Evolutionary conservation across 106 monocot genomes (phyloP).

Genomic region (Apostasia shenzhenica): DNA sequence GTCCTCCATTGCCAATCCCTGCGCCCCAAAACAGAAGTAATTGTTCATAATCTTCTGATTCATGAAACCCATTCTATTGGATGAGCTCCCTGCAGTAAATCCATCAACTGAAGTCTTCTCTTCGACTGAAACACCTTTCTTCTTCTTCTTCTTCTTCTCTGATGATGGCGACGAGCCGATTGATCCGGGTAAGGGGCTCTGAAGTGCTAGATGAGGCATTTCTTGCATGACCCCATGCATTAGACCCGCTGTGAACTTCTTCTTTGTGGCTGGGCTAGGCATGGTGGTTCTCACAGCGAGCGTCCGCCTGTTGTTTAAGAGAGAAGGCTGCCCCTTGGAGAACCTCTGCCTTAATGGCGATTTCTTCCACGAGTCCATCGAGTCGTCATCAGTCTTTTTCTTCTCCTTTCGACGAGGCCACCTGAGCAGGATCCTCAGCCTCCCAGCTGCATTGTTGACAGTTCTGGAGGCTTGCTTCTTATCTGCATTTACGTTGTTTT

Average conservation of each 20-base stretch:
- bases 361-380: slow-evolving; percentile 37
- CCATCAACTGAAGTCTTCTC: slow-evolving; percentile 23
- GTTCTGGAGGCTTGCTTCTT: slow-evolving; percentile 33
- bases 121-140: slow-evolving; percentile 20
- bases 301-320: slow-evolving; percentile 56
- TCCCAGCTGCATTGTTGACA: slow-evolving; percentile 37
- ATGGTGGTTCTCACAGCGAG: slow-evolving; percentile 38
- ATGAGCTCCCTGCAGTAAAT: slow-evolving; percentile 6
- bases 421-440: slow-evolving; percentile 35
- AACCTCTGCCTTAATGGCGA: slow-evolving; percentile 53
- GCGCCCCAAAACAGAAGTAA: slow-evolving; percentile 77
- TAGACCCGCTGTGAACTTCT: slow-evolving; percentile 51
- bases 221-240: slow-evolving; percentile 72
- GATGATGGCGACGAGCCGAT: slow-evolving; percentile 19
- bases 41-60: slow-evolving; percentile 52
- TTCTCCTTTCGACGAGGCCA: slow-evolving; percentile 49
- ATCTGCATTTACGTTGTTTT: slow-evolving; percentile 5
- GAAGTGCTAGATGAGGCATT: slow-evolving; percentile 50
- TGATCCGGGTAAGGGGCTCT: slow-evolving; percentile 10
- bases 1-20: slow-evolving; percentile 33
- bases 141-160: slow-evolving; percentile 28
- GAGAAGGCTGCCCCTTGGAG: slow-evolving; percentile 25
- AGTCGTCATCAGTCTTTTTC: slow-evolving; percentile 31
- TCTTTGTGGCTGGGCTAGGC: slow-evolving; percentile 59
- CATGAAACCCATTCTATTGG: slow-evolving; percentile 15